phyloP scores from a whole-genome alignment of 768 basidiomycete genomes.

The Suillus spraguei region DNA sequence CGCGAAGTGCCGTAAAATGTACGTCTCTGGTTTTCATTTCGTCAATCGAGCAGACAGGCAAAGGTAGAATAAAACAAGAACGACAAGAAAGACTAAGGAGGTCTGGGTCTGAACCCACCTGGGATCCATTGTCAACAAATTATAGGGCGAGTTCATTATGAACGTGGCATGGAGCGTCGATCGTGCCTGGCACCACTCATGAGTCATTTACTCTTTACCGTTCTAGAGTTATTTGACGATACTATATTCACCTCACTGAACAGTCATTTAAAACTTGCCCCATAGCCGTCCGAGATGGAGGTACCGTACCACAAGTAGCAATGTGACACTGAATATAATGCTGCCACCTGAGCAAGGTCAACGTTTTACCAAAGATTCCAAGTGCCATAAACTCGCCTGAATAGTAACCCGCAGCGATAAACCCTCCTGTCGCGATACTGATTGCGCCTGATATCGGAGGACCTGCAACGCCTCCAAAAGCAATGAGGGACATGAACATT shows the following conservation, averaged over 20 bases:
- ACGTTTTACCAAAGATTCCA: not conserved
- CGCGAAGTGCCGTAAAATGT: not conserved
- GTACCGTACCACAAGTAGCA: conserved; percentile 43
- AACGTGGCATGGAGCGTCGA: not conserved
- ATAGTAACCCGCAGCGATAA: conserved; percentile 37
- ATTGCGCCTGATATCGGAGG: too few species aligned
- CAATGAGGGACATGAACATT: conserved; percentile 60
- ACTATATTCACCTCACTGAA: not conserved
- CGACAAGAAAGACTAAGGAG: not conserved
- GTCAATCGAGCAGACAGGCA: not conserved
- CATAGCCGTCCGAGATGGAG: conserved; percentile 41
- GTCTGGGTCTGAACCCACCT: not conserved
- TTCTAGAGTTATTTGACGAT: not conserved
- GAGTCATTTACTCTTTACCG: not conserved
- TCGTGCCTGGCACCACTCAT: not conserved
- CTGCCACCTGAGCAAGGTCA: conserved; percentile 32
- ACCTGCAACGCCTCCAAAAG: conserved; percentile 67
- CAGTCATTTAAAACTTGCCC: conserved; percentile 34
- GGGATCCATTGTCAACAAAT: not conserved
- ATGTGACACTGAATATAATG: conserved; percentile 42
- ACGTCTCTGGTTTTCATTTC: not conserved
- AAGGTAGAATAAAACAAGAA: not conserved
- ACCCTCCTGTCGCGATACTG: conserved; percentile 54
- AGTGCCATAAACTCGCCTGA: conserved; percentile 34
- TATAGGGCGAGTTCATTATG: not conserved